A percentile compares a stretch with the other conserved stretches of the same genome.
These are phyloP conservation scores for Ustilago bromivora DNA, from an alignment of 1,284 basidiomycete genomes.

Conservation along the genomic window DNA sequence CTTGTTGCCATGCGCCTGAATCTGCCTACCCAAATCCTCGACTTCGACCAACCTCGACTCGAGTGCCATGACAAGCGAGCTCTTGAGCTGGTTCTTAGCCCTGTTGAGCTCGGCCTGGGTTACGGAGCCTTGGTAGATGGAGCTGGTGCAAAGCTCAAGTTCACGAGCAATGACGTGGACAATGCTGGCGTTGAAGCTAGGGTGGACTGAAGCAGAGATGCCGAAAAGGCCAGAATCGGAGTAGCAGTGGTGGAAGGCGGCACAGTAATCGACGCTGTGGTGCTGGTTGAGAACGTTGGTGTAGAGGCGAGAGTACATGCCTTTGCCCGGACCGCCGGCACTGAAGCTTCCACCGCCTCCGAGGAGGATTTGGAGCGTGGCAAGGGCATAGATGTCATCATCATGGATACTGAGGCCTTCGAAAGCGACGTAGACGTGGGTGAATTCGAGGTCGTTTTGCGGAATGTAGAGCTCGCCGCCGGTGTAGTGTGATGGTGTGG, in stretches of 20 bases:
- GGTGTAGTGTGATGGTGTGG: constrained; percentile 78
- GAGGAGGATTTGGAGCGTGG: constrained; percentile 92
- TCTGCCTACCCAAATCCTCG: constrained; percentile 75
- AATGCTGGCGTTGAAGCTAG: constrained; percentile 76
- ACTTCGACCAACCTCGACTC: constrained; percentile 87
- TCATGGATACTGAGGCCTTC: constrained; percentile 93
- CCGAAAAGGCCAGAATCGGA: constrained; percentile 94
- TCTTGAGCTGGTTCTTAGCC: constrained; percentile 96
- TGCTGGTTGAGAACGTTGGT: constrained; percentile 97
- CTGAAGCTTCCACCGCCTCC: constrained; percentile 96
- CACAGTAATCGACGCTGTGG: constrained; percentile 93
- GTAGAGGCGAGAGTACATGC: constrained; percentile 97
- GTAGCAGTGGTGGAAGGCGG: constrained; percentile 99
- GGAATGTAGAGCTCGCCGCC: constrained; percentile 82
- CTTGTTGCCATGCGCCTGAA: constrained; percentile 90
- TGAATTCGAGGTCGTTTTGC: constrained; percentile 79
- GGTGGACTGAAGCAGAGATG: constrained; percentile 88
- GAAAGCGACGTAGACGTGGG: constrained; percentile 92
- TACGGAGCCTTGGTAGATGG: constrained; percentile 71
- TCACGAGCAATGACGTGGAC: constrained; percentile 89
- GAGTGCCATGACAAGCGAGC: constrained; percentile 92
- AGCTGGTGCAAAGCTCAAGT: constrained; percentile 71
- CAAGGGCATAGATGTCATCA: constrained; percentile 91
- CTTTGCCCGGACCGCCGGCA: constrained; percentile 95
- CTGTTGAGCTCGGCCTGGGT: constrained; percentile 80